Evolutionary conservation across 2,329 filamentous ascomycete genomes (phyloP), one percentile per base, ranked within the genome.

Genomic region (Fusarium siculi): DNA sequence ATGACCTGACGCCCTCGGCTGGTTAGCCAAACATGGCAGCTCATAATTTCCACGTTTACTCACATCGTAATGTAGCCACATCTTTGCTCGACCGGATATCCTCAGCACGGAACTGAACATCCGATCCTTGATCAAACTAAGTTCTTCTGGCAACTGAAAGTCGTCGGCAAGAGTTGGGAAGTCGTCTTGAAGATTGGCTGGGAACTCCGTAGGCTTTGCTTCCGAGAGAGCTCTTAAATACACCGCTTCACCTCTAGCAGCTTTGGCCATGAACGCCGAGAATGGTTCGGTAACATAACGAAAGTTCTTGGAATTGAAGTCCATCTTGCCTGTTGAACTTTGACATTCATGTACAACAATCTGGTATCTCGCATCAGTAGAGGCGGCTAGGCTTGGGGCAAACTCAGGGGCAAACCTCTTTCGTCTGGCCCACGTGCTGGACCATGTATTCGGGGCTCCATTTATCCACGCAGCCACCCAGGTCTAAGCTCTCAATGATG

Each of bases 51-150:
- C 44, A 55, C 42, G 28, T 34, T n/a, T 46, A 81, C 86, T 82
- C 80, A 92, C 91, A 82, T 97, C 93, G 83, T 96, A 97, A 81
- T 97, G 94, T 37, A 97, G 85, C 95, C 95, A 97, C 89, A 97
- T 93, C 44, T 91, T 92, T 16, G 96, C 93, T 4, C 89, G 89
- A 2, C 93, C 93, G 8, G 93, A 96, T 67, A 97, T 91, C 25
- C 94, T 88, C 30, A 97, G 82, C 0, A 95, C 91, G 6, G 93
- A 95, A 79, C 92, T 96, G 79, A 97, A 94, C 7, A 89, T 81
- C 69, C 90, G 90, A n/a, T 91, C 83, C 9, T 78, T 79, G 8
- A 93, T 90, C 39, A 87, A 83, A 0, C 81, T 80, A 15, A 97
- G 83, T 68, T 90, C 84, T 2, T 84, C 74, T 2, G 94, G 93